Percentiles rank a stretch among this genome's conserved stretches.
Evolutionary conservation across 164 flowering plant genomes (phyloP).

Genomic region (Magnolia kwangsiensis): DNA sequence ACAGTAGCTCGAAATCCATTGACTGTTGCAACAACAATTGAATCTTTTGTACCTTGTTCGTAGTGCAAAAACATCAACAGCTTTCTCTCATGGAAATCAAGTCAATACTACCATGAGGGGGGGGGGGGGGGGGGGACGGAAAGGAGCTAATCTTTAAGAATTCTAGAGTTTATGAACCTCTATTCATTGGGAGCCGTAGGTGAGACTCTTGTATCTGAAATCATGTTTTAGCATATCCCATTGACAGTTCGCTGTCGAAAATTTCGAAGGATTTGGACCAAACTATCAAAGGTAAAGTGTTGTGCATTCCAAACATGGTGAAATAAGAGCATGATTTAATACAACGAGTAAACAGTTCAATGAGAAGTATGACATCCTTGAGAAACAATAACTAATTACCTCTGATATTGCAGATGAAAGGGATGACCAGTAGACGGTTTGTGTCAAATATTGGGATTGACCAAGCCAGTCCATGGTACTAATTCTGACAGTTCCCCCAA

Average conservation of each 20-base stretch:
- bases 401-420: conserved; percentile 85
- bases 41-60: not conserved
- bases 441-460: conserved; percentile 61
- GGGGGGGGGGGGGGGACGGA: too few species aligned
- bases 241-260: too few species aligned
- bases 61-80: not conserved
- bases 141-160: not conserved
- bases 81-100: not conserved
- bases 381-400: conserved; percentile 32
- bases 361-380: not conserved
- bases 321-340: not conserved
- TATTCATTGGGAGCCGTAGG: too few species aligned
- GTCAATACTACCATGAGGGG: not conserved
- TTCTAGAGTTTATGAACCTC: too few species aligned
- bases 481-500: conserved; percentile 63
- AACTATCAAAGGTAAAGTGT: too few species aligned
- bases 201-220: too few species aligned
- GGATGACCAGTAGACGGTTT: conserved; percentile 75
- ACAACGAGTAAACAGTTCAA: not conserved
- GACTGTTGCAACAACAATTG: too few species aligned
- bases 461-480: conserved; percentile 98
- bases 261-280: too few species aligned
- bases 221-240: too few species aligned
- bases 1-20: too few species aligned
- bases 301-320: too few species aligned